Percentiles rank a stretch among this genome's conserved stretches.
Conservation (phyloP, 2,329 filamentous ascomycete species). For the Aureobasidium sp. region DNA sequence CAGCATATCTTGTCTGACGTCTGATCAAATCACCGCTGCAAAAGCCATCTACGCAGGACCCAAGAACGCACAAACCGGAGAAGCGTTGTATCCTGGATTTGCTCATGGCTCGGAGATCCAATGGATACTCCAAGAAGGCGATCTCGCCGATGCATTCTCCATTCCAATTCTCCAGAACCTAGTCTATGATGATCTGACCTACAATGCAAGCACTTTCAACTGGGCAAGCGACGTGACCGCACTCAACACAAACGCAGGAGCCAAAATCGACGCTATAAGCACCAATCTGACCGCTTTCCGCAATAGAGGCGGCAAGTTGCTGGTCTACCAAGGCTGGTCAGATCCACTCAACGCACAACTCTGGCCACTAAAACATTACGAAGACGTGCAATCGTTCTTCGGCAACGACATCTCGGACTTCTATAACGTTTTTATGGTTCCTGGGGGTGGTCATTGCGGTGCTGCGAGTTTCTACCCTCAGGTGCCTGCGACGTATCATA, state of each 20-base stretch:
- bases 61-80: slow-evolving; percentile 16
- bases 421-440: slow-evolving; percentile 31
- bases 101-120: slow-evolving; percentile 30
- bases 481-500: slow-evolving; percentile 27
- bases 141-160: slow-evolving; percentile 27
- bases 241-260: slow-evolving; percentile 26
- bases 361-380: slow-evolving; percentile 29
- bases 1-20: slow-evolving; percentile 22
- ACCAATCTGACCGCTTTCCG: slow-evolving; percentile 24
- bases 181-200: slow-evolving; percentile 30
- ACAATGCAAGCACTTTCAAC: slow-evolving; percentile 28
- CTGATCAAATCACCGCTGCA: slow-evolving; percentile 23
- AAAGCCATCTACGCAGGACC: slow-evolving; percentile 28
- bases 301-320: slow-evolving; percentile 28
- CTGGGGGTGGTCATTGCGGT: slow-evolving; percentile 31
- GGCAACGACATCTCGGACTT: slow-evolving; percentile 24
- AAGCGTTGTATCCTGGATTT: slow-evolving; percentile 33
- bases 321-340: slow-evolving; percentile 32
- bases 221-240: slow-evolving; percentile 28
- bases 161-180: slow-evolving; percentile 35
- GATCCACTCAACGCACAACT: slow-evolving; percentile 29
- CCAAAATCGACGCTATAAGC: slow-evolving; percentile 31
- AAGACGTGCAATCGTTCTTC: slow-evolving; percentile 21
- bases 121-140: slow-evolving; percentile 29
- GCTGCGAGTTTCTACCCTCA: slow-evolving; percentile 24